Evolutionary conservation across 768 basidiomycete species (phyloP), one percentile per base, ranked within the genome.

Genomic region (Vararia minispora): DNA sequence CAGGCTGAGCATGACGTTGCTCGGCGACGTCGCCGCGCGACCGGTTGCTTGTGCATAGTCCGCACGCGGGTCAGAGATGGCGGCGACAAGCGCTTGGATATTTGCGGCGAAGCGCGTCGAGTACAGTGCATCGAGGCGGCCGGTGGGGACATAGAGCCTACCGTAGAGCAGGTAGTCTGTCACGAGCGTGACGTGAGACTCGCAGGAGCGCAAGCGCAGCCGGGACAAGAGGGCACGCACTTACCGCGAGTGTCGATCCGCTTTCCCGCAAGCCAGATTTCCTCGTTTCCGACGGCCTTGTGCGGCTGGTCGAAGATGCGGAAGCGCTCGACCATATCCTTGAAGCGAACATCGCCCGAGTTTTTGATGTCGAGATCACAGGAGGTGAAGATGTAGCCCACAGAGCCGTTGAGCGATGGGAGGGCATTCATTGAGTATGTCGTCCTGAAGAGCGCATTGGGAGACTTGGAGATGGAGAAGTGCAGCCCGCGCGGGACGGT

Each of bases 121-220:
- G 46, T 91, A 95, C 14, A 97, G 61, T 0, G 89, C 94, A 50
- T 95, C 90, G 28, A 97, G 65, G 30, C 90, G 68, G 8, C 89
- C 79, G 0, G 85, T 81, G 1, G 94, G 92, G 4, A 95, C 71
- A 58, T 94, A 89, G 28, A 92, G 68, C 3, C 90, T 77, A 12
- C 94, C 94, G 56, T 94, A 97, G 17, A 97, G 66, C 27, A 98
- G 72, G 57, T 91, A 98, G 59, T 97, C 94, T 92, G 47, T 40
- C 42, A 29, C 1, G 35, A 46, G n/a, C 17, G 21, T 43, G 24
- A 44, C 40, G 46, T 57, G 50, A 57, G 38, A 43, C 41, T 40
- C 43, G 40, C 41, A 44, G 46, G 27, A 38, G 43, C 35, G 24
- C 23, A 14, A 26, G 30, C 25, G 22, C n/a, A n/a, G n/a, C n/a